Base-by-base conservation (phyloP, 1,284 basidiomycete genomes). In the Pseudozyma pruni region DNA sequence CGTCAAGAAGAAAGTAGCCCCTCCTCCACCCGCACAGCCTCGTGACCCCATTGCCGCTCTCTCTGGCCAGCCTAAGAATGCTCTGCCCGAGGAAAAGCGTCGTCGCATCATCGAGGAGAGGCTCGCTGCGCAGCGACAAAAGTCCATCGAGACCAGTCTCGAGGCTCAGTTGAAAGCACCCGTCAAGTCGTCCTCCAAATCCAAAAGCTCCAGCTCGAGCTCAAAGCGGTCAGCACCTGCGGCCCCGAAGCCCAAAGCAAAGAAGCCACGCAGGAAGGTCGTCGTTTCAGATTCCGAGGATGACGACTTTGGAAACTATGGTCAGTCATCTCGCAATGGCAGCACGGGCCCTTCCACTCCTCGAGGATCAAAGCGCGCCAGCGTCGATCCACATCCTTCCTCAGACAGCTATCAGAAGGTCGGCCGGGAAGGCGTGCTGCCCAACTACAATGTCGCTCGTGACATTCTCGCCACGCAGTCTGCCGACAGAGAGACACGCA, bases 21-120 rank as follows among this genome's bases (percentile, higher is more conserved):
- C 51, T 9, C 64, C 60, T 4, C 63, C 54, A 48, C 37, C 60
- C 19, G 19, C 58, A 14, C 49, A 64, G 43, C 60, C 57, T n/a
- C 62, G 58, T 20, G 63, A 63, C 33, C 52, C 63, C 25, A 72
- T 67, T 34, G 63, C 59, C 20, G 58, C 63, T 9, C 55, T 63
- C 43, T 63, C 63, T 9, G 70, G 54, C 32, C 58, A 58, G 29
- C 46, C 69, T 35, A 64, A 63, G 34, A 75, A 75, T 49, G 69
- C 69, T 0, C 39, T 75, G 3, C 64, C 72, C 20, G 69, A 75
- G 31, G 63, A 75, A 25, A 71, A 68, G 42, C 54, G 72, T 17
- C 51, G 63, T 7, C 64, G 64, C 16, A 75, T 75, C 53, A 67
- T 68, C 34, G 61, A 75, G 33, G 72, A 75, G 43, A 49, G 66